Conservation (phyloP, 176 grass and related monocot species). For the Secale cereale region DNA sequence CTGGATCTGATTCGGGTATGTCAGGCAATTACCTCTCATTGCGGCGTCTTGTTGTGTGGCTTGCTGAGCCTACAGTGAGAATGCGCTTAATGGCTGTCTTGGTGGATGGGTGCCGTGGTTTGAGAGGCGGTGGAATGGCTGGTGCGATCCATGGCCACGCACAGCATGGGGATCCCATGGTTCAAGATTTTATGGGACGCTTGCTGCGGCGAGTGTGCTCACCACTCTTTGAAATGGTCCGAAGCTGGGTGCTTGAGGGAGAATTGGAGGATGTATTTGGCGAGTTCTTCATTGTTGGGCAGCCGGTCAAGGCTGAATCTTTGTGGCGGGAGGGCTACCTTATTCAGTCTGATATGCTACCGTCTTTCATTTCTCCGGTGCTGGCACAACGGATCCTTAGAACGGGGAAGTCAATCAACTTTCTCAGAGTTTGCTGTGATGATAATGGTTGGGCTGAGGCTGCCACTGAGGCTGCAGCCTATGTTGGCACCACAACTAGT, state of each 20-base stretch:
- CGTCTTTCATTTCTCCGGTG: conserved; percentile 81
- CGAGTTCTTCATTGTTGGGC: conserved; percentile 88
- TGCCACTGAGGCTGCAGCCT: conserved; percentile 57
- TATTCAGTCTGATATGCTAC: conserved; percentile 83
- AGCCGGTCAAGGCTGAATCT: conserved; percentile 80
- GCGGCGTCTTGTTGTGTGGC: conserved; percentile 75
- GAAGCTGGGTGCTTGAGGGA: conserved; percentile 82
- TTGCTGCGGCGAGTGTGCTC: conserved; percentile 79
- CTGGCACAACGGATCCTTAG: conserved; percentile 78
- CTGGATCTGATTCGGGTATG: conserved; percentile 64
- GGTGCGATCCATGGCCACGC: conserved; percentile 74
- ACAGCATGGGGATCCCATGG: conserved; percentile 83
- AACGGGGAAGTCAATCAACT: conserved; percentile 94
- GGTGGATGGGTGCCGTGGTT: conserved; percentile 56
- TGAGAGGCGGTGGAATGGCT: conserved; percentile 84
- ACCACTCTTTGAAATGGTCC: conserved; percentile 94
- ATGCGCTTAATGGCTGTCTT: conserved; percentile 95
- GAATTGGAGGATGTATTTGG: conserved; percentile 83
- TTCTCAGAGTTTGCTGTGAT: conserved; percentile 89
- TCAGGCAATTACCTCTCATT: conserved; percentile 84
- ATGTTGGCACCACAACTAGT: conserved; percentile 80
- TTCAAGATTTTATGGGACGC: conserved; percentile 84
- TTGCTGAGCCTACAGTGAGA: conserved; percentile 70
- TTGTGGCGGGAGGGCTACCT: conserved; percentile 87
- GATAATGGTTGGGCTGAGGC: conserved; percentile 85